Conservation (phyloP, 140 eudicot species). For the Stevia rebaudiana region DNA sequence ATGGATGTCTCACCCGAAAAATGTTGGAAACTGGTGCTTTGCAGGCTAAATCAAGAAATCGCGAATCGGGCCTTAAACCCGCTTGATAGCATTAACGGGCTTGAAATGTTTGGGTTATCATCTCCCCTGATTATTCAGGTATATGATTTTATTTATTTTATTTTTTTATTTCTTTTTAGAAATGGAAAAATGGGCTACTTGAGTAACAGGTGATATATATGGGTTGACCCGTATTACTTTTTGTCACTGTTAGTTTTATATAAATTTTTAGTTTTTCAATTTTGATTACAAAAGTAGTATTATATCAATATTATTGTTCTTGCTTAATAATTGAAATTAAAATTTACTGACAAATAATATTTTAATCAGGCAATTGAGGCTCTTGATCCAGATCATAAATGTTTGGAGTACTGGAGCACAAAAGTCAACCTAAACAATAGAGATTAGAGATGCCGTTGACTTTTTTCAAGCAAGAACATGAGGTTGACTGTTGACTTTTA, state of each 20-base stretch:
- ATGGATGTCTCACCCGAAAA: constrained; percentile 40
- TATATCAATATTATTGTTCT: not conserved
- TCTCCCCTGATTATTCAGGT: constrained; percentile 53
- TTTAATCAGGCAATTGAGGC: constrained; percentile 42
- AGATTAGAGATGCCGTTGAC: constrained; percentile 19
- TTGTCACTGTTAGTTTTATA: not conserved
- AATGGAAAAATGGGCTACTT: not conserved
- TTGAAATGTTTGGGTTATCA: constrained; percentile 65
- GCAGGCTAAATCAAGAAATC: constrained; percentile 45
- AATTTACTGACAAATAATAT: not conserved
- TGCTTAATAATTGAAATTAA: not conserved
- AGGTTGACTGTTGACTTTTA: constrained; percentile 32
- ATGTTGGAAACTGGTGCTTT: constrained; percentile 57
- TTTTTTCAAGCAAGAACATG: not conserved
- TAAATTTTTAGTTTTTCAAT: not conserved
- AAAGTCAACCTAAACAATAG: constrained; percentile 18
- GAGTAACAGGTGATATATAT: not conserved
- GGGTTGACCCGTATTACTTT: not conserved
- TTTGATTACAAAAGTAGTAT: not conserved
- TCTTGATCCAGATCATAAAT: constrained; percentile 41
- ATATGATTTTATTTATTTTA: too few relatives aligned
- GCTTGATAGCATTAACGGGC: constrained; percentile 40
- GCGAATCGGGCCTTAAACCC: constrained; percentile 29
- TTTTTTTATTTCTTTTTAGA: not conserved
- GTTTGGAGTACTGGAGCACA: constrained; percentile 43